These are phyloP conservation scores for Irpex sp. DNA, from an alignment of 1,284 basidiomycete species.

Conservation along the genomic window DNA sequence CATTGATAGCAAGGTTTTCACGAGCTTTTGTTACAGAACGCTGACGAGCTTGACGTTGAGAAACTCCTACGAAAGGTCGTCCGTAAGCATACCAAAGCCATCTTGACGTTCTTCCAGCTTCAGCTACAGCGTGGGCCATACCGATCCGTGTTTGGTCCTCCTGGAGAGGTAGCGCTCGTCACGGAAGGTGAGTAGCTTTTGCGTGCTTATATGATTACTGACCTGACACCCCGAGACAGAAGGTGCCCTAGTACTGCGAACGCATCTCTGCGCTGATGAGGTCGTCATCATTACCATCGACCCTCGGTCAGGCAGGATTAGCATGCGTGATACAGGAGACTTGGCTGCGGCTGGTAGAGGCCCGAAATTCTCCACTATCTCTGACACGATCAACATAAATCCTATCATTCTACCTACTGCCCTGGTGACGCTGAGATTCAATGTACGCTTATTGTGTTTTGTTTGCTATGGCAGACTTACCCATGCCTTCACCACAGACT, in stretches of 20 bases:
- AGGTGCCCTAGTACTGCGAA: slow-evolving; percentile 51
- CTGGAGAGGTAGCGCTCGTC: slow-evolving; percentile 51
- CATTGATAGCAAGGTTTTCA: neutral
- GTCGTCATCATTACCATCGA: slow-evolving; percentile 70
- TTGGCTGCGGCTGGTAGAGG: slow-evolving; percentile 69
- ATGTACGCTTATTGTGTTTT: slow-evolving; percentile 35
- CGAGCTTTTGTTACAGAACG: slow-evolving; percentile 39
- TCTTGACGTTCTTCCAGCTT: slow-evolving; percentile 51
- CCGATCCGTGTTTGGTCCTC: slow-evolving; percentile 55
- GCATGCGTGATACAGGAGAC: slow-evolving; percentile 70
- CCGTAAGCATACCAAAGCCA: slow-evolving; percentile 54
- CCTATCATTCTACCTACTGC: slow-evolving; percentile 51
- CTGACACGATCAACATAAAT: slow-evolving; percentile 61
- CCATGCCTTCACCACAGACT: slow-evolving; percentile 41
- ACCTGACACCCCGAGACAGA: slow-evolving; percentile 29
- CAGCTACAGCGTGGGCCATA: slow-evolving; percentile 48
- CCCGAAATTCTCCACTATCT: slow-evolving; percentile 51
- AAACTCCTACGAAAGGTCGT: slow-evolving; percentile 56
- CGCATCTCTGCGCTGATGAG: slow-evolving; percentile 71
- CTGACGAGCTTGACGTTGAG: slow-evolving; percentile 70
- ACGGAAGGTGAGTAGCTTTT: slow-evolving; percentile 42
- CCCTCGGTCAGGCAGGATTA: slow-evolving; percentile 66
- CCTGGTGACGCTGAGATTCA: slow-evolving; percentile 51
- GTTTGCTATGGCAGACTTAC: neutral
- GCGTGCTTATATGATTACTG: neutral